Conservation (phyloP, 768 basidiomycete genomes). For the Boletus tylopilopsis region DNA sequence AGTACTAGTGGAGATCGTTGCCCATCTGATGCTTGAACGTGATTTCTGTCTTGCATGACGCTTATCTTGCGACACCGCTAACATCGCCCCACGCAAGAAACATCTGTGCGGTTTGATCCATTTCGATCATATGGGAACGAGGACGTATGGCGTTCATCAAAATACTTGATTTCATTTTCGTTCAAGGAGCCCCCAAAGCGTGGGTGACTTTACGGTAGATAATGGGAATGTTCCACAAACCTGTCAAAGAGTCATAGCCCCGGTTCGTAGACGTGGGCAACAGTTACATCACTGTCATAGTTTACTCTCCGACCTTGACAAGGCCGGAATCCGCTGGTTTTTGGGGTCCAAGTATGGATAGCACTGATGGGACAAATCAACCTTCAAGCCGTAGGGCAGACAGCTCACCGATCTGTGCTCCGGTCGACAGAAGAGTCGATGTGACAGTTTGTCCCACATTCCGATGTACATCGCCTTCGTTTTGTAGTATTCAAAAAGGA, state of each 20-base stretch:
- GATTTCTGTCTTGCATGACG: background rate
- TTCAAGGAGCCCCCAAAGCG: background rate
- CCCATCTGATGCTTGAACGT: background rate
- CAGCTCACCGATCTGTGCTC: too few species aligned
- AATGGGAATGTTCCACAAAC: background rate
- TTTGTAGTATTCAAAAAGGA: slow-evolving; percentile 3
- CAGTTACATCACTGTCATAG: background rate
- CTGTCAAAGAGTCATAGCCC: slow-evolving; percentile 3
- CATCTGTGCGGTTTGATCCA: background rate
- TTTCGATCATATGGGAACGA: background rate
- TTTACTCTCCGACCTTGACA: slow-evolving; percentile 6
- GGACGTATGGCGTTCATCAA: background rate
- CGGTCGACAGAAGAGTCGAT: too few species aligned
- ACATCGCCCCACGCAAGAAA: background rate
- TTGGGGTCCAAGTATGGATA: too few species aligned
- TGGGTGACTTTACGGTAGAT: background rate
- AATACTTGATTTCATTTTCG: background rate
- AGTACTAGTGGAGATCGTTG: background rate
- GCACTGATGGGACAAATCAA: too few species aligned
- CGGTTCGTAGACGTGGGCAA: too few species aligned
- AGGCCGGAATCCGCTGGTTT: too few species aligned
- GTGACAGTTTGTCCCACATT: background rate
- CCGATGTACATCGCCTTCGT: background rate
- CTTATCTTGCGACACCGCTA: background rate
- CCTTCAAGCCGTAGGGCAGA: too few species aligned